These are phyloP conservation scores for Juglanconis sp. DNA, from an alignment of 2,329 filamentous ascomycete genomes.

Conservation along the genomic window DNA sequence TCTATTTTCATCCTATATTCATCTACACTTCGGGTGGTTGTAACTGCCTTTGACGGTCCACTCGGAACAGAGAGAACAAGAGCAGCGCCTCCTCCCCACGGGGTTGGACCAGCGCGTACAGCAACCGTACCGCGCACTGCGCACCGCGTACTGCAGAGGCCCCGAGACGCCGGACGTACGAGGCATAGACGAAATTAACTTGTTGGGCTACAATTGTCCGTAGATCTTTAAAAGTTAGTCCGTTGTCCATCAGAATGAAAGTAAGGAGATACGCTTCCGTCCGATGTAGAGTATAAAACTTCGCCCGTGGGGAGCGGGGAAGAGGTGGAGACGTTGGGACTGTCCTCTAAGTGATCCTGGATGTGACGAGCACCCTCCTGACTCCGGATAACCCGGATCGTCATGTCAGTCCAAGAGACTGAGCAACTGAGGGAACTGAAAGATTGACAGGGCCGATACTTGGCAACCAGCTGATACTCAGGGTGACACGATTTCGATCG, in stretches of 20 bases:
- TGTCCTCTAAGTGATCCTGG: not conserved
- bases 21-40: not conserved
- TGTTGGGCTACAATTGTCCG: no score
- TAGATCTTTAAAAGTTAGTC: no score
- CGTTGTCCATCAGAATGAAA: no score
- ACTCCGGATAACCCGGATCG: not conserved
- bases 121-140: no score
- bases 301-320: no score
- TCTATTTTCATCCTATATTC: not conserved
- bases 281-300: no score
- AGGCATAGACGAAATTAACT: no score
- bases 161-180: no score
- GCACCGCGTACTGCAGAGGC: not conserved
- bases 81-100: not conserved
- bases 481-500: not conserved
- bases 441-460: not conserved
- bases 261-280: no score
- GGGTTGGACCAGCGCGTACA: not conserved
- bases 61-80: not conserved
- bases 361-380: no score
- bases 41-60: not conserved
- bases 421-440: not conserved
- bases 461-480: not conserved
- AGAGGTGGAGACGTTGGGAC: no score
- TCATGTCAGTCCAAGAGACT: not conserved